These are phyloP conservation scores for Blastocrithidia nonstop DNA, from an alignment of 208 protist species.

Conservation along the genomic window DNA sequence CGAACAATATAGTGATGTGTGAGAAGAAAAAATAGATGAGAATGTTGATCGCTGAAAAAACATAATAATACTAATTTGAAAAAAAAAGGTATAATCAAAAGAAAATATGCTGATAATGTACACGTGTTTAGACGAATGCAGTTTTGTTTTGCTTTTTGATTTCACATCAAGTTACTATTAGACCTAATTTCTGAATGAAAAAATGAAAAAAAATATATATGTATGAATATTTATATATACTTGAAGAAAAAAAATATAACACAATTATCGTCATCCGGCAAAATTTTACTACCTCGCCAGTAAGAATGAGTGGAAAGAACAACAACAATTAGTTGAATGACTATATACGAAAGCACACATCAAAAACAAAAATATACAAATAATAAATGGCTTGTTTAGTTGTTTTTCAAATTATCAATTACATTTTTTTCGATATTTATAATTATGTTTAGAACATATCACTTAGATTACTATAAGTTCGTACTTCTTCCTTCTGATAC, in stretches of 20 bases:
- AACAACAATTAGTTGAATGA: too few relatives aligned
- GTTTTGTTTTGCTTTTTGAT: too few relatives aligned
- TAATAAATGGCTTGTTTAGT: too few relatives aligned
- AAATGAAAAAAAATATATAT: constrained; percentile 1
- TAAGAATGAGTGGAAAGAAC: too few relatives aligned
- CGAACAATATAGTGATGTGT: too few relatives aligned
- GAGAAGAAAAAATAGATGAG: too few relatives aligned
- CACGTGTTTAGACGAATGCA: neutral
- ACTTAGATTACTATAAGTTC: constrained; percentile 30
- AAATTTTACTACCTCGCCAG: too few relatives aligned
- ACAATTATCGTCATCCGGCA: too few relatives aligned
- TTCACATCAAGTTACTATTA: neutral
- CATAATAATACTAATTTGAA: neutral
- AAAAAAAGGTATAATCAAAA: neutral
- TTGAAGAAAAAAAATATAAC: neutral
- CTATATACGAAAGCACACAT: too few relatives aligned
- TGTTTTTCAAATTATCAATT: too few relatives aligned
- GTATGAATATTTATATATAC: constrained; percentile 1
- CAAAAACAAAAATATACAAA: too few relatives aligned
- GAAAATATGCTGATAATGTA: neutral
- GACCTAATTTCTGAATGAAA: neutral
- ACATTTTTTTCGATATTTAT: too few relatives aligned
- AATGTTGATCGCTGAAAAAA: constrained; percentile 1
- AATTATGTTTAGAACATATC: constrained; percentile 26
- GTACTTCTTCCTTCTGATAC: constrained; percentile 23